Base-by-base conservation (phyloP, 2,329 filamentous ascomycete genomes). In the Botrytis cinerea region DNA sequence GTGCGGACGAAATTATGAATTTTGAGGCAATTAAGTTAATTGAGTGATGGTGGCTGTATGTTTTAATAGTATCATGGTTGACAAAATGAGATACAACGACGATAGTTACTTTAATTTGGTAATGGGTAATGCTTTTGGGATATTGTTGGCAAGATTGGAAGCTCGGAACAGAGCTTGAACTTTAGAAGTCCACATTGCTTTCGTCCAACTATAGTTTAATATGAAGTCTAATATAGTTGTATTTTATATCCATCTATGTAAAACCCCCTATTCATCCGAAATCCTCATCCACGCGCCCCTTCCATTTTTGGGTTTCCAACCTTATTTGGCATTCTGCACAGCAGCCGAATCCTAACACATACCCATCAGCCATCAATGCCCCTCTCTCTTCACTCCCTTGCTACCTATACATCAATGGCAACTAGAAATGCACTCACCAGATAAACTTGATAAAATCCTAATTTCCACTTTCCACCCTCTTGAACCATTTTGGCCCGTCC, bases 1-100 rank as follows among this genome's bases (percentile, higher is more conserved):
- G 84, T 38, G 86, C 88, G 43, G 86, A 87, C 78, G 86, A 90
- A 74, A 76, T 90, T 28, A 83, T 86, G 7, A 84, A 89, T 77
- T 87, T 90, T 76, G 83, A 83, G 40, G 86, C 81, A 10, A 10
- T 72, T 28, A 59, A 45, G 48, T 28, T 72, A 20, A 22, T 72
- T 18, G 61, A 48, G 80, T 86, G 79, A 28, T 25, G 82, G 59
- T 75, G 75, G 16, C 22, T 40, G 18, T 60, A 51, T 46, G 35
- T 70, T 43, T 70, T 54, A 71, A 67, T 45, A 4, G 10, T 28
- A n/a, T 43, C 22, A 14, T 40, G 38, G 10, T 10, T 43, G 12
- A 22, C 5, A 28, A 28, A 32, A 12, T 25, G 32, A 40, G 48
- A 9, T 57, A 5, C 14, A 18, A 57, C 8, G 64, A 68, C 1